Evolutionary conservation across 139 green algal species (phyloP), one percentile per base, ranked within the genome.

Genomic region (Tetradesmus obliquus): DNA sequence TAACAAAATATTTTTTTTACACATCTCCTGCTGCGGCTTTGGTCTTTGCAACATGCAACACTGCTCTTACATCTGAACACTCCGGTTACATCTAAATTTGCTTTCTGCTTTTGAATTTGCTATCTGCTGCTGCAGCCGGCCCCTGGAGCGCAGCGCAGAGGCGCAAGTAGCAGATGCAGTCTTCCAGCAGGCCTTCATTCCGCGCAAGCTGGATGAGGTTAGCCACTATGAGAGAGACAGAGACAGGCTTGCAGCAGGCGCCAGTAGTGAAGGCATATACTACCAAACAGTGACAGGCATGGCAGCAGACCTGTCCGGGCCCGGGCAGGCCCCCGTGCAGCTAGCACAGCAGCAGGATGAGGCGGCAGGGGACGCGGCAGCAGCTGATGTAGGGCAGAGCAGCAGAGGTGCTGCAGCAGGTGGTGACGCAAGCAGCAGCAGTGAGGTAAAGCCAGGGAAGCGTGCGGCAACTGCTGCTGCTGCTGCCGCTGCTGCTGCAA

Each of bases 111-210:
- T 15, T 76, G 2, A n/a, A 20, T 60, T 12, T 84, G 79, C 66
- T 3, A 45, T 45, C 9, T 71, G 51, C 13, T 76, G 92, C 45
- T 91, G 69, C 94, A 97, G 95, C 85, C 94, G 95, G 3, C 94
- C 94, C 1, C 53, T 93, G 17, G 85, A 90, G 74, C 84, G 92
- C n/a, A 74, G 32, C 54, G 89, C 93, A 1, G 94, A 97, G 76
- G 93, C 93, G 3, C 79, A 95, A 79, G 92, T 97, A 55, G 93
- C 91, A 4, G 95, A 95, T 20, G 93, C 92, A 9, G 96, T 99
- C 54, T 99, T 99, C 79, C 86, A 95, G 84, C 96, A 99, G 92
- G 96, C 98, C 15, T 99, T 98, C 95, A 99, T 99, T 88, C 98
- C 98, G 3, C 95, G 95, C 53, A 94, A 94, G 80, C 93, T 99